Evolutionary conservation across 2,329 filamentous ascomycete genomes (phyloP).

Genomic region (Talaromyces funiculosus): DNA sequence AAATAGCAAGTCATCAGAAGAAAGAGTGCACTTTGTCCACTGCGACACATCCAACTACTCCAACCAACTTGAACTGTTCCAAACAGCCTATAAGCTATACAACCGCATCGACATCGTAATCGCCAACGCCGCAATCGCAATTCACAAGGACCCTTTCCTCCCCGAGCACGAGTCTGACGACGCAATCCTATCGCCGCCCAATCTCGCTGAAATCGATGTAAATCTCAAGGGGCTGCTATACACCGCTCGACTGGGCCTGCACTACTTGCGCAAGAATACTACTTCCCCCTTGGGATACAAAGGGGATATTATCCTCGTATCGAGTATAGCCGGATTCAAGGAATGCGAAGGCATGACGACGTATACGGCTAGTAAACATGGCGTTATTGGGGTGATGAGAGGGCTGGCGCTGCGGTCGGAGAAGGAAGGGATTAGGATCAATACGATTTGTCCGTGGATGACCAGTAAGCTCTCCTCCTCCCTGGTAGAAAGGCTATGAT

Average conservation of each 20-base stretch:
- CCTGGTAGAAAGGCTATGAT: conserved; percentile 17
- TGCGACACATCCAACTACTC: not conserved
- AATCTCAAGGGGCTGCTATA: not conserved
- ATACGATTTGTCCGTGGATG: conserved; percentile 18
- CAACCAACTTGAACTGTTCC: conserved; percentile 15
- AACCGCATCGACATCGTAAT: conserved; percentile 23
- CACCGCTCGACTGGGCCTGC: not conserved
- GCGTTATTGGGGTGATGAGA: conserved; percentile 22
- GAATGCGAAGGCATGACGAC: conserved; percentile 17
- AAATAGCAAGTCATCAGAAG: not conserved
- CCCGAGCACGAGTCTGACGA: conserved; percentile 6
- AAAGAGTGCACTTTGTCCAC: not conserved
- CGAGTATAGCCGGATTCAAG: not conserved
- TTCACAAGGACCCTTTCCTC: conserved; percentile 18
- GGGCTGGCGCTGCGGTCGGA: conserved; percentile 17
- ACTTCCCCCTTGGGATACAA: not conserved
- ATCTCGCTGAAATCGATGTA: not conserved
- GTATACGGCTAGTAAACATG: conserved; percentile 23
- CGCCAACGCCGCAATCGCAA: conserved; percentile 20
- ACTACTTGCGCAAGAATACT: not conserved
- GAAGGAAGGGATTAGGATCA: conserved; percentile 13
- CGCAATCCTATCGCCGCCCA: not conserved
- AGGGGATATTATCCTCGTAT: not conserved
- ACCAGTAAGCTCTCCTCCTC: conserved; percentile 10
- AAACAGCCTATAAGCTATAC: conserved; percentile 16